Evolutionary conservation across 2,329 filamentous ascomycete species (phyloP).

Genomic region (Waltergamsia citrina): DNA sequence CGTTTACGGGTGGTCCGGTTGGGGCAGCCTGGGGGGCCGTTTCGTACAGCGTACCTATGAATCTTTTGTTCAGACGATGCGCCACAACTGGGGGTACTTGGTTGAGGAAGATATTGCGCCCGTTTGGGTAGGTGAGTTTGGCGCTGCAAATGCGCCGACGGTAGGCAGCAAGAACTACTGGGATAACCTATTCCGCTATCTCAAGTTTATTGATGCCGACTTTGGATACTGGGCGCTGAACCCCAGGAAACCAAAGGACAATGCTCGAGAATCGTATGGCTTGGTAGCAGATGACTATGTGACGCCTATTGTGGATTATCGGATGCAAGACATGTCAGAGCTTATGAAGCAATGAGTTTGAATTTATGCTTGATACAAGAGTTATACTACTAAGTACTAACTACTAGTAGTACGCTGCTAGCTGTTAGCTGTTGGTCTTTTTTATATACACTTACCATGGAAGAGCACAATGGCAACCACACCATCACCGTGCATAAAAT

Average conservation of each 20-base stretch:
- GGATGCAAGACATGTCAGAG: conserved; percentile 51
- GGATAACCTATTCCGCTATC: conserved; percentile 50
- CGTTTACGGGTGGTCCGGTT: conserved; percentile 62
- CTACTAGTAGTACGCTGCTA: too few species aligned
- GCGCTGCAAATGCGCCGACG: conserved; percentile 42
- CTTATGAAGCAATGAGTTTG: conserved; percentile 30
- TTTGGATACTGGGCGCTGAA: conserved; percentile 66
- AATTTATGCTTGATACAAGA: too few species aligned
- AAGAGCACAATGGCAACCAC: too few species aligned
- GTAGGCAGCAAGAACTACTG: conserved; percentile 55
- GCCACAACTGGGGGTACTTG: conserved; percentile 57
- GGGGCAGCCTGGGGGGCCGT: conserved; percentile 50
- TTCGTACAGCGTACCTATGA: conserved; percentile 51
- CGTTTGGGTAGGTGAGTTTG: conserved; percentile 62
- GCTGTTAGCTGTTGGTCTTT: neutral
- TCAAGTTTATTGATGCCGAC: conserved; percentile 49
- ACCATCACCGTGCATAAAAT: too few species aligned
- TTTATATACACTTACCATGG: too few species aligned
- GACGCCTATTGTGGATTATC: conserved; percentile 52
- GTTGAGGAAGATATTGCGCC: conserved; percentile 35
- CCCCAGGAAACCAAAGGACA: conserved; percentile 50
- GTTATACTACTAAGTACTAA: neutral
- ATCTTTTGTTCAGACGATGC: conserved; percentile 55
- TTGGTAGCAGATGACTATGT: conserved; percentile 55
- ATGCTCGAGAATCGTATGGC: conserved; percentile 50